These are phyloP conservation scores for Candida odintsovae DNA, from an alignment of 805 yeast species.

Conservation along the genomic window DNA sequence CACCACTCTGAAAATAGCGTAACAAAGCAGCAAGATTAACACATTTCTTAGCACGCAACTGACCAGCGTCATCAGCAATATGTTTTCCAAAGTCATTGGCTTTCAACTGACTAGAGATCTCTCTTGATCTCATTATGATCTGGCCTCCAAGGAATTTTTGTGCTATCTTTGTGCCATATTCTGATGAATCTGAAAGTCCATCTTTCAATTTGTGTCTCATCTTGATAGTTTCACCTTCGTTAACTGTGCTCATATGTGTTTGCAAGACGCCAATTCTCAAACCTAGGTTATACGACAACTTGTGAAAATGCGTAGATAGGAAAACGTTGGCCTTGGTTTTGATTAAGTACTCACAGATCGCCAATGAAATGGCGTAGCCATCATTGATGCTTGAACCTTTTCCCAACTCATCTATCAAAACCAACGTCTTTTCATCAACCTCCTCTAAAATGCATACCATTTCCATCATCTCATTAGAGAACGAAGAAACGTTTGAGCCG, in stretches of 20 bases:
- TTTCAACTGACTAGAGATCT: slow-evolving; percentile 28
- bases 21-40: neutral
- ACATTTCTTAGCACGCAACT: neutral
- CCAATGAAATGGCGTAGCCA: slow-evolving; percentile 46
- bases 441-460: slow-evolving; percentile 39
- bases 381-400: slow-evolving; percentile 46
- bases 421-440: slow-evolving; percentile 26
- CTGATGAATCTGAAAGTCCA: slow-evolving; percentile 21
- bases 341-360: slow-evolving; percentile 34
- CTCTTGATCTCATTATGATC: slow-evolving; percentile 24
- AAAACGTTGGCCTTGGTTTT: slow-evolving; percentile 27
- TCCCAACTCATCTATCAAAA: slow-evolving; percentile 52
- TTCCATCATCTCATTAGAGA: slow-evolving; percentile 43
- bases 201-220: slow-evolving; percentile 27
- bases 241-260: slow-evolving; percentile 30
- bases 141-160: slow-evolving; percentile 19
- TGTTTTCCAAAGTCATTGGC: neutral
- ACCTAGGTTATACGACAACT: slow-evolving; percentile 32
- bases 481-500: slow-evolving; percentile 31
- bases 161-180: slow-evolving; percentile 29
- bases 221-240: slow-evolving; percentile 15
- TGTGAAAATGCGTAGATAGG: slow-evolving; percentile 40
- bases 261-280: slow-evolving; percentile 30
- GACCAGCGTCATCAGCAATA: neutral
- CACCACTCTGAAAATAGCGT: neutral